Evolutionary conservation across 352 stramenopile species (phyloP), one percentile per base, ranked within the genome.

Genomic region (Phytophthora sp.): DNA sequence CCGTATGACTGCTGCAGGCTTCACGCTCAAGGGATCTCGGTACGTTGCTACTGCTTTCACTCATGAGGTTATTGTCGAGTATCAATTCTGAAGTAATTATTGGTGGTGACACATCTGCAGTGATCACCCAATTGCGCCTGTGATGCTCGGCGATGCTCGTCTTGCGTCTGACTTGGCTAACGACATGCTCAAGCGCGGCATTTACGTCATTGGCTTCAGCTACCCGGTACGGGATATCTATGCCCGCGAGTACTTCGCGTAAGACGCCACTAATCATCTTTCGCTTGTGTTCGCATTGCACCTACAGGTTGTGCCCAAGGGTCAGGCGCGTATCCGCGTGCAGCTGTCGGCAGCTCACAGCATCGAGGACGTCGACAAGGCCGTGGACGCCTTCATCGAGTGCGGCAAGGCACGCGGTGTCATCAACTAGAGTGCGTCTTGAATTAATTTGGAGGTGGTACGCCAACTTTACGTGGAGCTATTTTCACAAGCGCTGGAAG

Each of bases 131-230:
- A 98, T 98, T 62, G 87, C 87, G 2, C 89, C 91, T 7, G 88
- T 98, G 29, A 98, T 98, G 92, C 86, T 98, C 11, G 90, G 91
- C 27, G 92, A 98, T 66, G 93, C 93, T 23, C 82, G 88, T 31
- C 86, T 97, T 46, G 90, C 94, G n/a, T 85, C 84, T 38, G 77
- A 96, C 26, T 69, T 98, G 36, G 89, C 93, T 7, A 94, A 98
- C 55, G 83, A 95, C 47, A 96, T 98, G 90, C 89, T 98, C 33
- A 74, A 97, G 70, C 75, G 89, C 33, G 93, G 94, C 35, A 97
- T 98, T 51, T 98, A 98, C 78, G 94, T 98, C 46, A 97, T 98
- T 53, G 94, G 93, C 41, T 98, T 98, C 66, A 98, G 87, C 66
- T 98, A 94, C 65, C 94, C 94, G 50, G 93, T 98, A 76, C 23